Evolutionary conservation across 108 stramenopile species (phyloP).

Genomic region (Nitzschia putrida): DNA sequence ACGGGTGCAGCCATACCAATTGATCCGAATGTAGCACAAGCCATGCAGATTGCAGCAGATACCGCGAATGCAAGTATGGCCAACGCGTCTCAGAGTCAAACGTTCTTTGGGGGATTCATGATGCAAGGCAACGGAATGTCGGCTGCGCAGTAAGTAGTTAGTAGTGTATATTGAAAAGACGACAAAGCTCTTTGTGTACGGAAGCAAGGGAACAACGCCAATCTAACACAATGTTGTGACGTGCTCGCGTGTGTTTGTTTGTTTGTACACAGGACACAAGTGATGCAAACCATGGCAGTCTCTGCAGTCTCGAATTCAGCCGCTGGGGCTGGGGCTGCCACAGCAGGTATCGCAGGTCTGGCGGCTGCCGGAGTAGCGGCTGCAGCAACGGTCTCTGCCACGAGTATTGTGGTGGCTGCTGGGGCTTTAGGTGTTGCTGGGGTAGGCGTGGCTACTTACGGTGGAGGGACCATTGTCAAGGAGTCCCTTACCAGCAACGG

Average conservation of each 20-base stretch:
- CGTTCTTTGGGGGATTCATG: not conserved
- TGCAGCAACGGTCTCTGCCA: not conserved
- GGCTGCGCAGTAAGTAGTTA: not conserved
- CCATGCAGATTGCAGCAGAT: not conserved
- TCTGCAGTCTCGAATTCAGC: no score
- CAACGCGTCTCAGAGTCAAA: slow-evolving; percentile 8
- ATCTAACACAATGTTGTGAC: no score
- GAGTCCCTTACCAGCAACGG: not conserved
- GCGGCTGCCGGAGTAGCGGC: not conserved
- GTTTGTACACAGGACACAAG: not conserved
- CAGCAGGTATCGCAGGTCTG: not conserved
- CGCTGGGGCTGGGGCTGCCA: not conserved
- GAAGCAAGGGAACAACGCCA: no score
- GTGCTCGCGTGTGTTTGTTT: no score
- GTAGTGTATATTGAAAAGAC: no score
- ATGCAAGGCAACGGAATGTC: not conserved
- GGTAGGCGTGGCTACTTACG: not conserved
- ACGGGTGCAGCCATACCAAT: not conserved
- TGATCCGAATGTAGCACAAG: not conserved
- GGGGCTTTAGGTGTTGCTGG: not conserved
- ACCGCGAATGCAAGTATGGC: not conserved
- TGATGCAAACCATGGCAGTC: not conserved
- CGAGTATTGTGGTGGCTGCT: not conserved
- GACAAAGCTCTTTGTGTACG: no score
- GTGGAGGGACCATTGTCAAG: slow-evolving; percentile 1